phyloP scores from a whole-genome alignment of 495 filamentous ascomycete genomes.

The Lophiotrema nucula region DNA sequence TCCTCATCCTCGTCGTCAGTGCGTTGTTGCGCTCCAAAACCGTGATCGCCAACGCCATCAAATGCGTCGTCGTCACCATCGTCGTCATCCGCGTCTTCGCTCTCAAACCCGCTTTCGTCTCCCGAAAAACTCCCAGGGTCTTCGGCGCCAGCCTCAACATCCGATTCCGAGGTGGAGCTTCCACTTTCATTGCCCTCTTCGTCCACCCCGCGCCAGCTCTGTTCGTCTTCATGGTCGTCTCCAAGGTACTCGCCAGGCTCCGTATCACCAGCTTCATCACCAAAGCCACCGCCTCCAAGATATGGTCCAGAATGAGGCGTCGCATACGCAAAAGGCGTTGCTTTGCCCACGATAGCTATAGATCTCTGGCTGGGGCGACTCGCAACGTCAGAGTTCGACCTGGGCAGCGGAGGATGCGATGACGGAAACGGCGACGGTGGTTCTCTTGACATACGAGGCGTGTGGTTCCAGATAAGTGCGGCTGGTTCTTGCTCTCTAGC shows the following conservation, averaged over 20 bases:
- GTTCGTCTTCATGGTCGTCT: conserved; percentile 13
- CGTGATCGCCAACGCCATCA: conserved; percentile 1
- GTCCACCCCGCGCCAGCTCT: conserved; percentile 23
- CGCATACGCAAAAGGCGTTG: conserved; percentile 27
- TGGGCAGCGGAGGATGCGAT: conserved; percentile 17
- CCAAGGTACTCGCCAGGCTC: conserved; percentile 21
- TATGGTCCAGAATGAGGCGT: conserved; percentile 27
- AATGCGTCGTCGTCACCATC: neutral
- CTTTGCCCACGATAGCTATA: conserved; percentile 11
- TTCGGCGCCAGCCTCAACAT: neutral
- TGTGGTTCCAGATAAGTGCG: conserved; percentile 10
- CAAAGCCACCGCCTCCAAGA: neutral
- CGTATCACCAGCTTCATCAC: conserved; percentile 17
- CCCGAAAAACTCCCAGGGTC: conserved; percentile 15
- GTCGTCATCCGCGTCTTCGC: conserved; percentile 19
- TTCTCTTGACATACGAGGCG: conserved; percentile 18
- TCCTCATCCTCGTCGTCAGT: conserved; percentile 23
- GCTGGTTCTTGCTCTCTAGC: neutral
- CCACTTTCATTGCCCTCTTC: conserved; percentile 4
- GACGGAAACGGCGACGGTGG: conserved; percentile 23
- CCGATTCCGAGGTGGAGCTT: neutral
- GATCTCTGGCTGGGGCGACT: conserved; percentile 21
- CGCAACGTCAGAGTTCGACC: conserved; percentile 22
- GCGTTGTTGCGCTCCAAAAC: neutral
- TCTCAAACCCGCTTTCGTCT: conserved; percentile 13